These are phyloP conservation scores for Penicillium sp. DNA, from an alignment of 2,329 filamentous ascomycete genomes.

Conservation along the genomic window DNA sequence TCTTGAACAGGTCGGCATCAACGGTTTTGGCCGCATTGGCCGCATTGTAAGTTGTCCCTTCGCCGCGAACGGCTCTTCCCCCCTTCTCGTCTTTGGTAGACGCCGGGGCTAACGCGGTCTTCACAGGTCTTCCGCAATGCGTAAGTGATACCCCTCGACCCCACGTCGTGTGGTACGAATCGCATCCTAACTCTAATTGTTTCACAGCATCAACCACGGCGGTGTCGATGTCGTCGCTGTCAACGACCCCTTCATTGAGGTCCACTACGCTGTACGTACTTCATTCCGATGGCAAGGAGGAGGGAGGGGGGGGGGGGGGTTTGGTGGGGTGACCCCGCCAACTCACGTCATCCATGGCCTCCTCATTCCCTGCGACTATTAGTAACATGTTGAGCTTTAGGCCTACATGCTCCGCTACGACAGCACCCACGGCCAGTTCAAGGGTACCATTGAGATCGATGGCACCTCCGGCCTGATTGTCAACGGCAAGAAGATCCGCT, in stretches of 20 bases:
- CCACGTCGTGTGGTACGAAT: slow-evolving; percentile 1
- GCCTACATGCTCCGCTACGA: slow-evolving; percentile 99
- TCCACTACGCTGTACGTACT: slow-evolving; percentile 86
- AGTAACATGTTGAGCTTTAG: slow-evolving; percentile 46
- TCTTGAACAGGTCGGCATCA: slow-evolving; percentile 87
- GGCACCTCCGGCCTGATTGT: slow-evolving; percentile 68
- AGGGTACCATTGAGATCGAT: slow-evolving; percentile 77
- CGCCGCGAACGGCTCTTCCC: neutral
- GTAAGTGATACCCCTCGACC: slow-evolving; percentile 47
- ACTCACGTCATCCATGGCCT: neutral
- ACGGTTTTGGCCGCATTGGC: slow-evolving; percentile 99
- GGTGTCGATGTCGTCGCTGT: slow-evolving; percentile 92
- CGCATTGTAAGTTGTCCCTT: slow-evolving; percentile 64
- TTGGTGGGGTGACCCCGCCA: neutral
- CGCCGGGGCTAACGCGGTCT: slow-evolving; percentile 26
- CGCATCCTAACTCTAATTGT: slow-evolving; percentile 10
- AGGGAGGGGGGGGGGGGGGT: too few species aligned
- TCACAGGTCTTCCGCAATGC: slow-evolving; percentile 90
- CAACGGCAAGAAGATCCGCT: slow-evolving; percentile 92
- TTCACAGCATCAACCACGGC: slow-evolving; percentile 69
- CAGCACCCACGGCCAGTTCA: slow-evolving; percentile 94
- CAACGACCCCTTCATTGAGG: slow-evolving; percentile 99
- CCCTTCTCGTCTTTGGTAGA: neutral
- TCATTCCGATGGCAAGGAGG: too few species aligned
- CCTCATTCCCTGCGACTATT: neutral